Evolutionary conservation across 805 yeast species (phyloP), one percentile per base, ranked within the genome.

Genomic region (Saccharomycopsis fibuligera): DNA sequence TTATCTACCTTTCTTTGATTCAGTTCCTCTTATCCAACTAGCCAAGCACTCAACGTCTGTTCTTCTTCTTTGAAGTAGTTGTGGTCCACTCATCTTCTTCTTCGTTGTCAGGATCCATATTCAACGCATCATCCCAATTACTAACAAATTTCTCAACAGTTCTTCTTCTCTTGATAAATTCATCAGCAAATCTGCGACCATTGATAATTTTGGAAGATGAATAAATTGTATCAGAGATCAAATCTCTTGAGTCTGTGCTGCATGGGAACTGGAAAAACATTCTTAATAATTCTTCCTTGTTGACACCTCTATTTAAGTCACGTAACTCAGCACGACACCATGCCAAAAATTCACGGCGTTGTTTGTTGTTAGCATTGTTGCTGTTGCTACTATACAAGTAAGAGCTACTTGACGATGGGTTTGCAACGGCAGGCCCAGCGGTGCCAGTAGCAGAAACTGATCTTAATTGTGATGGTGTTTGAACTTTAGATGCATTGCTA

Each of bases 101-200:
- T 19, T 67, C 67, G 29, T 67, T 69, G 24, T 62, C 62, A 24
- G 68, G 64, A 47, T 58, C 50, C 62, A 67, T 65, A 24, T 69
- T 65, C 46, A 85, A 68, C 3, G 90, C 93, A 51, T 81, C 84
- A 44, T 75, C 72, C 96, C 96, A 89, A 37, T 80, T 72, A 42
- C 65, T 64, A 27, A 68, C 64, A 25, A 66, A 64, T 35, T 61
- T 74, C 58, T 89, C 97, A 49, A 87, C 90, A 44, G 70, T 74
- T 52, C 74, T 75, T 60, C 93, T 82, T 61, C 85, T 80, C 66
- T 82, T 84, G 61, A 83, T 72, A 63, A 93, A 93, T 61, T 93
- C 99, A 49, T 75, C 77, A 0, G 99, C 96, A 70, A 90, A 91
- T 56, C 96, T 75, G 62, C 96, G 81, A 22, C 98, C 98, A 63